Evolutionary conservation across 176 grass and related monocot species (phyloP).

Genomic region (Thalia dealbata): DNA sequence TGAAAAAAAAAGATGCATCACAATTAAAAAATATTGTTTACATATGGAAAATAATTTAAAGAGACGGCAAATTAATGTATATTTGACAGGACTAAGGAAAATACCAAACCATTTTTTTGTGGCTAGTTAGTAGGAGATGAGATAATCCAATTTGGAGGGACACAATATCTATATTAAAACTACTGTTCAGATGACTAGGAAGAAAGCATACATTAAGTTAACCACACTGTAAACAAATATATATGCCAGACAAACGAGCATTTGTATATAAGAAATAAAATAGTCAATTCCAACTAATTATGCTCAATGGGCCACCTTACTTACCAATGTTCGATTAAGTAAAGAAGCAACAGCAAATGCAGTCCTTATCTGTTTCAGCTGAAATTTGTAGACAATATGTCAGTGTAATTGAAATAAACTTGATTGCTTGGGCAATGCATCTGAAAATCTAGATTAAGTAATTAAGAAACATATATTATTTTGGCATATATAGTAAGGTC

Average conservation of each 20-base stretch:
- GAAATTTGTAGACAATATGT: conserved; percentile 38
- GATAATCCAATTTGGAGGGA: too few species aligned
- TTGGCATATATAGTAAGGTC: too few species aligned
- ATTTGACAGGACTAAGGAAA: too few species aligned
- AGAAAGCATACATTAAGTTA: background rate
- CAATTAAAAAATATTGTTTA: too few species aligned
- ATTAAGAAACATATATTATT: too few species aligned
- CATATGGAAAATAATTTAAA: too few species aligned
- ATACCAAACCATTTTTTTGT: too few species aligned
- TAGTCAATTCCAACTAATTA: conserved; percentile 10
- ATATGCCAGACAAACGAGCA: background rate
- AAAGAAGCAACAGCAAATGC: conserved; percentile 75
- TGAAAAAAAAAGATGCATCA: too few species aligned
- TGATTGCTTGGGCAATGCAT: background rate
- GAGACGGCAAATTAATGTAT: too few species aligned
- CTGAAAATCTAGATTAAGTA: background rate
- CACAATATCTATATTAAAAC: too few species aligned
- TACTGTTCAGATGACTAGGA: too few species aligned
- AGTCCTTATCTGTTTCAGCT: conserved; percentile 91
- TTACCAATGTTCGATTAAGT: conserved; percentile 68
- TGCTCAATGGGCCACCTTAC: conserved; percentile 36
- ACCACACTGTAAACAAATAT: background rate
- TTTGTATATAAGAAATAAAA: conserved; percentile 3
- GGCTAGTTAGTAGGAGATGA: too few species aligned
- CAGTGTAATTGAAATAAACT: background rate